Conservation (phyloP, 2,329 filamentous ascomycete genomes). For the Penicillium thymicola region DNA sequence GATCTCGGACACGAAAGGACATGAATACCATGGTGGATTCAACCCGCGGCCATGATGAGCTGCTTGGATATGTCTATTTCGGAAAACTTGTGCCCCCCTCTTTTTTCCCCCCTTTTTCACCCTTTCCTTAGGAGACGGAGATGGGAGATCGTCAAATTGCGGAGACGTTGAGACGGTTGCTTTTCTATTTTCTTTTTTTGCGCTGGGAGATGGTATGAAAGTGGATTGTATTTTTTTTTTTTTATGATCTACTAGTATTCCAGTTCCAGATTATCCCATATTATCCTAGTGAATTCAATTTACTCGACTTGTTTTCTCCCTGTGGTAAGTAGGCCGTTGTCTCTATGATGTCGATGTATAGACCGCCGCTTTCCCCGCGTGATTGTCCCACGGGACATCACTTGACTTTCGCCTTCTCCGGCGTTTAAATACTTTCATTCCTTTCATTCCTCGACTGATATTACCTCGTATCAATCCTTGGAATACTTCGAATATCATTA, state of each 20-base stretch:
- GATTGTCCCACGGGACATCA: conserved; percentile 16
- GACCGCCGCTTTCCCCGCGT: conserved; percentile 18
- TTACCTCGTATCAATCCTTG: not conserved
- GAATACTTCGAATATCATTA: conserved; percentile 4
- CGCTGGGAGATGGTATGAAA: not conserved
- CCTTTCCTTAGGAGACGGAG: conserved; percentile 4
- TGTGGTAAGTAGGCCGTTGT: not conserved
- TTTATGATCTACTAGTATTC: not conserved
- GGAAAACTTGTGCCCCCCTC: not conserved
- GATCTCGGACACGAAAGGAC: conserved; percentile 9
- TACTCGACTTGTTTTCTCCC: no score
- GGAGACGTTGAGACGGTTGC: conserved; percentile 4
- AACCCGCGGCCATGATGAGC: conserved; percentile 13
- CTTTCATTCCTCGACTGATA: not conserved
- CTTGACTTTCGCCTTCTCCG: conserved; percentile 13
- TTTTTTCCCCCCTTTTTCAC: not conserved
- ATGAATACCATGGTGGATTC: conserved; percentile 12
- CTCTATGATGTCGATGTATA: not conserved
- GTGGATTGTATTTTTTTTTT: not conserved
- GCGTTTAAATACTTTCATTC: not conserved
- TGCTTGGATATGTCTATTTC: conserved; percentile 10
- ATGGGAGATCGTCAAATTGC: conserved; percentile 4
- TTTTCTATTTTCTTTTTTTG: not conserved
- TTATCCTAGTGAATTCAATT: not conserved
- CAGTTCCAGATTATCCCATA: not conserved